Evolutionary conservation across 495 filamentous ascomycete species (phyloP).

Genomic region (Annulohypoxylon nitens): DNA sequence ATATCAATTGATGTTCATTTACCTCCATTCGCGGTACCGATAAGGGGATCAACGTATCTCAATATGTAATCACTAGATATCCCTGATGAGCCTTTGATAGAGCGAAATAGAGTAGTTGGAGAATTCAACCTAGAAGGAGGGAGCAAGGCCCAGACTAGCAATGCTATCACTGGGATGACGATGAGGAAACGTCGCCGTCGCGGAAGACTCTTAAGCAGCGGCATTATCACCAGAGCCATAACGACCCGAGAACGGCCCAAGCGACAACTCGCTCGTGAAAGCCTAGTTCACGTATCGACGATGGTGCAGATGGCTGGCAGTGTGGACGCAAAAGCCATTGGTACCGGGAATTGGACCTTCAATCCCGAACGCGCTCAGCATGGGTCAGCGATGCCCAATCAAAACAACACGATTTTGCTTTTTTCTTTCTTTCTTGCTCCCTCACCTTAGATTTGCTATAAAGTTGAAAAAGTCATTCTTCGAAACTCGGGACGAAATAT

Average conservation of each 20-base stretch:
- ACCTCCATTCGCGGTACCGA: conserved; percentile 73
- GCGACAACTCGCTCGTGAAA: conserved; percentile 19
- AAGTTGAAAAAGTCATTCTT: conserved; percentile 25
- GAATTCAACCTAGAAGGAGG: conserved; percentile 51
- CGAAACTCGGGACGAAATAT: conserved; percentile 20
- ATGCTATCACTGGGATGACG: conserved; percentile 42
- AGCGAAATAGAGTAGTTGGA: conserved; percentile 41
- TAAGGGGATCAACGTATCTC: conserved; percentile 66
- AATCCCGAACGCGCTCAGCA: conserved; percentile 24
- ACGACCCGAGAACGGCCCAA: conserved; percentile 19
- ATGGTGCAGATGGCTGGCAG: conserved; percentile 17
- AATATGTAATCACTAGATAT: conserved; percentile 52
- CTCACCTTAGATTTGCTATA: conserved; percentile 35
- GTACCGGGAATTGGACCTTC: conserved; percentile 15
- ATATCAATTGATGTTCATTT: not conserved
- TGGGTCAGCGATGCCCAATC: conserved; percentile 24
- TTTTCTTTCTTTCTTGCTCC: conserved; percentile 18
- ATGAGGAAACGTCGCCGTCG: conserved; percentile 54
- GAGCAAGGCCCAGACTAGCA: conserved; percentile 50
- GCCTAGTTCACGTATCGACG: conserved; percentile 27
- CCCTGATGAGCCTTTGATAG: conserved; percentile 34
- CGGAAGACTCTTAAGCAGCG: conserved; percentile 53
- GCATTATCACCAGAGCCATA: conserved; percentile 37
- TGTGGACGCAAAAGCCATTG: conserved; percentile 30
- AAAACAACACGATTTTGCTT: not conserved